Conservation (phyloP, 2,329 filamentous ascomycete genomes). For the Hypomyces perniciosus region DNA sequence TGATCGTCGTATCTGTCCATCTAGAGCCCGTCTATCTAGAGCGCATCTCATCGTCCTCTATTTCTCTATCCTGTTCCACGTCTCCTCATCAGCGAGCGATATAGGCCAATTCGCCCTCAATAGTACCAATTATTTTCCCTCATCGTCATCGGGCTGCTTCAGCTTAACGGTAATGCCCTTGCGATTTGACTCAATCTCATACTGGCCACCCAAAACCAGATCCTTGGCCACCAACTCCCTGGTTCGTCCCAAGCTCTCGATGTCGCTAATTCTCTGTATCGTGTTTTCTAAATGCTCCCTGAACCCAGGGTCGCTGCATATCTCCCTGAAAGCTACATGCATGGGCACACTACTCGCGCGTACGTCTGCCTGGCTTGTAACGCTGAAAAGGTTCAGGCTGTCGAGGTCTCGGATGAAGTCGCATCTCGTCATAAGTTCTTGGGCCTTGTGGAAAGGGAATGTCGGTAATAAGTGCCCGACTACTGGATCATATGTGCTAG, state of each 20-base stretch:
- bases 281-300: constrained; percentile 77
- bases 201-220: constrained; percentile 76
- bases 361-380: constrained; percentile 79
- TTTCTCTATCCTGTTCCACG: no score
- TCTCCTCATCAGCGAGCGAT: no score
- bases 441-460: constrained; percentile 73
- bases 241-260: constrained; percentile 90
- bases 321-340: constrained; percentile 84
- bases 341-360: constrained; percentile 93
- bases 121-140: constrained; percentile 1
- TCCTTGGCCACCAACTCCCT: constrained; percentile 94
- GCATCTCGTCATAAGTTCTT: constrained; percentile 89
- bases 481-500: constrained; percentile 59
- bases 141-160: constrained; percentile 35
- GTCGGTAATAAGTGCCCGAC: constrained; percentile 71
- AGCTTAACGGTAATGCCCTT: constrained; percentile 38
- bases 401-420: constrained; percentile 94
- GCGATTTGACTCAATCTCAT: constrained; percentile 50
- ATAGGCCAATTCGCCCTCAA: background rate
- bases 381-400: constrained; percentile 90
- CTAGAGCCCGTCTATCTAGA: no score
- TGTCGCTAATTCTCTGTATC: constrained; percentile 78
- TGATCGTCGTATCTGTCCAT: no score
- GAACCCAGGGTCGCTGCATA: constrained; percentile 73
- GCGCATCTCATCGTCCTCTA: no score